Base-by-base conservation (phyloP, 495 filamentous ascomycete species). In the Tetracladium marchalianum region DNA sequence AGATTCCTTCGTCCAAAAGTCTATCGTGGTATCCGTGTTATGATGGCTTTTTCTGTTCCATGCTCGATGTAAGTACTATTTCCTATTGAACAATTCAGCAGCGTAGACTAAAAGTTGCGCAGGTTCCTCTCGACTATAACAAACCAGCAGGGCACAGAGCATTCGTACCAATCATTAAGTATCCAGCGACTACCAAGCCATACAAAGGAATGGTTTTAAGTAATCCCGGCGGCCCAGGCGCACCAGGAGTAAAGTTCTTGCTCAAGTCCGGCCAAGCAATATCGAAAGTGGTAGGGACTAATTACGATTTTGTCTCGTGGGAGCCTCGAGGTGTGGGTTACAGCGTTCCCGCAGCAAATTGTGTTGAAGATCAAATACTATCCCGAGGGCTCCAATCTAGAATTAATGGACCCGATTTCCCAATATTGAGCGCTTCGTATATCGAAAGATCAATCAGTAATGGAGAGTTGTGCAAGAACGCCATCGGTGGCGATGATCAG, bases 321-420 rank as follows among this genome's bases (percentile, higher is more conserved):
- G 76, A 80, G 44, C 75, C 75, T 6, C 64, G 76, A 8, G 75
- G 74, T 6, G 63, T 77, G 32, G 73, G 75, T 40, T 58, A 60
- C 5, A 72, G 72, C 5, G 64, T 61, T 1, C 76, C 76, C 0
- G 45, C 40, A 5, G 47, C 47, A 19, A 41, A 50, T 22, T 54
- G 52, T 31, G 17, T n/a, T n/a, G n/a, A n/a, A n/a, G n/a, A n/a
- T n/a, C n/a, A n/a, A n/a, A n/a, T n/a, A n/a, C n/a, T n/a, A n/a
- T n/a, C n/a, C n/a, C n/a, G n/a, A n/a, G n/a, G n/a, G n/a, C n/a
- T n/a, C n/a, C n/a, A n/a, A n/a, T n/a, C n/a, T n/a, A n/a, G n/a
- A n/a, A n/a, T n/a, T n/a, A n/a, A n/a, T n/a, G n/a, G n/a, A n/a
- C n/a, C n/a, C n/a, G n/a, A n/a, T n/a, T n/a, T n/a, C n/a, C n/a